These are phyloP conservation scores for Dissophora ornata DNA, from an alignment of 192 early-diverging fungal genomes.

Conservation along the genomic window DNA sequence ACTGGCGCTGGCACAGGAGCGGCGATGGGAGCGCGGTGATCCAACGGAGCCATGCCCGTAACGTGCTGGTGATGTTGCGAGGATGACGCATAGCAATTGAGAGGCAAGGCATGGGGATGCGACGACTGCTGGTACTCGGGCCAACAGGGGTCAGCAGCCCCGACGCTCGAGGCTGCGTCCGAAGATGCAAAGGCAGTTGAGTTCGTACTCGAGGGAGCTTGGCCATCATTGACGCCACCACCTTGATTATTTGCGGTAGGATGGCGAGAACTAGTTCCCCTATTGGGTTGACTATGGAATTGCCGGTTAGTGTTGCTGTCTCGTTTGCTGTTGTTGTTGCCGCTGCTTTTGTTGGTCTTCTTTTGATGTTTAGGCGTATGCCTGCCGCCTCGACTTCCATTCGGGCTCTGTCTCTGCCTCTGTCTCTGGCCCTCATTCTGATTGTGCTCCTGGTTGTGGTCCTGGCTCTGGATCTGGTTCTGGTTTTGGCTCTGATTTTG, in stretches of 20 bases:
- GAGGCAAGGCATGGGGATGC: slow-evolving; percentile 6
- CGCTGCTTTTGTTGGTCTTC: background rate
- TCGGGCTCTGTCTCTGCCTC: background rate
- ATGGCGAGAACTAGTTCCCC: slow-evolving; percentile 3
- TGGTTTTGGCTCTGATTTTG: background rate
- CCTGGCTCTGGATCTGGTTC: background rate
- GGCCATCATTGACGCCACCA: background rate
- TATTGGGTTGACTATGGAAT: slow-evolving; percentile 22
- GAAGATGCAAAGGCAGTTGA: background rate
- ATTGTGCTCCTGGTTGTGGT: background rate
- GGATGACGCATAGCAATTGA: slow-evolving; percentile 24
- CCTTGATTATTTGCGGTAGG: background rate
- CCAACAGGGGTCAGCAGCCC: slow-evolving; percentile 25
- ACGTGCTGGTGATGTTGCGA: slow-evolving; percentile 15
- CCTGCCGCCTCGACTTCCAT: background rate
- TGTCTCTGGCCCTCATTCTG: background rate
- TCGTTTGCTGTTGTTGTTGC: background rate
- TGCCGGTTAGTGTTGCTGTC: slow-evolving; percentile 24
- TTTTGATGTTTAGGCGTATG: background rate
- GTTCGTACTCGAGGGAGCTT: background rate
- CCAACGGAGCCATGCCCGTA: background rate
- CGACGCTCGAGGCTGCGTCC: background rate
- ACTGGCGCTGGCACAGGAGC: background rate
- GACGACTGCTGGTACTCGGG: slow-evolving; percentile 24
- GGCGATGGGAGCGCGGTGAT: background rate